phyloP scores from a whole-genome alignment of 768 basidiomycete genomes.

The Dacryopinax spathularia region DNA sequence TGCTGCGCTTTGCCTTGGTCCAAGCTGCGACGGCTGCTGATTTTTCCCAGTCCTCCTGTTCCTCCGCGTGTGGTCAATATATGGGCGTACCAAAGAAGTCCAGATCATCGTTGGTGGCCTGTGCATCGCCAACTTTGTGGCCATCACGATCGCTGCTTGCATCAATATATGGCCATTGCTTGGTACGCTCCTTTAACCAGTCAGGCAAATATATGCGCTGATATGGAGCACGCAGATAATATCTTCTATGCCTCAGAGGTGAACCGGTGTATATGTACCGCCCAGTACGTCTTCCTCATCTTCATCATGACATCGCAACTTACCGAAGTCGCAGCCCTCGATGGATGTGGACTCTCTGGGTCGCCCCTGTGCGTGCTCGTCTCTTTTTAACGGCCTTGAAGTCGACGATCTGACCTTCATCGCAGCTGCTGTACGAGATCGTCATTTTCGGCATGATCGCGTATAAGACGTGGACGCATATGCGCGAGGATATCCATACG shows the following conservation, averaged over 20 bases:
- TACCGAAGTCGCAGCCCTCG: background rate
- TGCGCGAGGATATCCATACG: background rate
- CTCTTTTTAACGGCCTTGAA: background rate
- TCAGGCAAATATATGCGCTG: background rate
- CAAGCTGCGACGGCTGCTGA: background rate
- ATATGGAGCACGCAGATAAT: background rate
- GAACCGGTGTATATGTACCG: background rate
- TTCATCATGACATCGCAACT: background rate
- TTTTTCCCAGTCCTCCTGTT: background rate
- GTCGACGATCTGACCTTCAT: background rate
- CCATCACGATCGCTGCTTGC: background rate
- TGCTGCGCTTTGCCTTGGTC: background rate
- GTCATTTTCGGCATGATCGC: constrained; percentile 1
- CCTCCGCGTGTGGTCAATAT: background rate
- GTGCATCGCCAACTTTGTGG: background rate
- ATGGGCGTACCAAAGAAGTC: background rate
- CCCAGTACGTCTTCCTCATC: background rate
- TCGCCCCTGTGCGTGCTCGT: background rate
- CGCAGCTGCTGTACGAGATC: background rate
- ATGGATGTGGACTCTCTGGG: background rate
- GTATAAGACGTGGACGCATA: background rate
- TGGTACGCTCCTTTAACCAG: background rate
- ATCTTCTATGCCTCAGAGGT: background rate
- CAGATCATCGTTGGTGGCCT: background rate
- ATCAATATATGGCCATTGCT: background rate